phyloP scores from a whole-genome alignment of 2,329 filamentous ascomycete genomes.

The Knufia petricola region DNA sequence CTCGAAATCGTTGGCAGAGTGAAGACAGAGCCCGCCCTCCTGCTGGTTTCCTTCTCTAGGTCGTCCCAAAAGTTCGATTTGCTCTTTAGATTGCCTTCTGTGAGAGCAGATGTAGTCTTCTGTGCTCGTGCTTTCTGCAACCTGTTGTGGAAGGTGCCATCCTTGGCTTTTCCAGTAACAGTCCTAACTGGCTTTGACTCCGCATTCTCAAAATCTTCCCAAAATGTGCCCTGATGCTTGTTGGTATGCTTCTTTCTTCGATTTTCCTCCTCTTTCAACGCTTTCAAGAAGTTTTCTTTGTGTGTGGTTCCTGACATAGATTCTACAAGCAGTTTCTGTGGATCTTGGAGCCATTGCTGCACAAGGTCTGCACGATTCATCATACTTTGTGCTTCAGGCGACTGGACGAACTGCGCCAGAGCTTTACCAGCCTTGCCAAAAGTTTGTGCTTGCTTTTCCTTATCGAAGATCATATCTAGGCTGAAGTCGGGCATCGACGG shows the following conservation, averaged over 20 bases:
- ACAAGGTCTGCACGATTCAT: constrained; percentile 20
- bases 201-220: constrained; percentile 18
- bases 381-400: constrained; percentile 16
- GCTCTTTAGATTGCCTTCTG: constrained; percentile 2
- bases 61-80: constrained; percentile 18
- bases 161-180: neutral
- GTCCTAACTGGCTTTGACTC: constrained; percentile 11
- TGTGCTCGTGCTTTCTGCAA: neutral
- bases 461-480: constrained; percentile 20
- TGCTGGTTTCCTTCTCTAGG: constrained; percentile 16
- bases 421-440: constrained; percentile 18
- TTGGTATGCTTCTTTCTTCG: constrained; percentile 7
- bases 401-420: constrained; percentile 15
- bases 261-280: constrained; percentile 17
- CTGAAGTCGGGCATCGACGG: constrained; percentile 13
- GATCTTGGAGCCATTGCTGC: constrained; percentile 19
- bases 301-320: constrained; percentile 14
- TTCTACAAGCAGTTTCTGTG: constrained; percentile 19
- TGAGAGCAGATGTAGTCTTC: constrained; percentile 8
- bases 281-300: constrained; percentile 17
- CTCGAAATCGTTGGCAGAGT: constrained; percentile 17
- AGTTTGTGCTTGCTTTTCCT: constrained; percentile 18
- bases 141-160: neutral
- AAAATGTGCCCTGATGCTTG: constrained; percentile 19
- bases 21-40: constrained; percentile 17